phyloP scores from a whole-genome alignment of 1,284 basidiomycete genomes.

The Albatrellus sp. region DNA sequence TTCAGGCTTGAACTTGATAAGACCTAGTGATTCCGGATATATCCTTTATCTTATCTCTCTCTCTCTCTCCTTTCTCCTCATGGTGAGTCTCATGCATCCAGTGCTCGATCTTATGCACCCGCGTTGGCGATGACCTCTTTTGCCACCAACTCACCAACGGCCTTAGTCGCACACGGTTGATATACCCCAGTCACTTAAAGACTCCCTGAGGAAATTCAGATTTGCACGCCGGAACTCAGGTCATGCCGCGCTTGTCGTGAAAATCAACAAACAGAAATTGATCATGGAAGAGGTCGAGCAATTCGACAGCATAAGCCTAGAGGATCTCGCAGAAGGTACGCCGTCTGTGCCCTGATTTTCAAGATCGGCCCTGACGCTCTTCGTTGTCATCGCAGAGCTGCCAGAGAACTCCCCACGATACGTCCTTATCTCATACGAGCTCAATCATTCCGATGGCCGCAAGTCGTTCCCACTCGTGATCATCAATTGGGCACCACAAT shows the following conservation, averaged over 20 bases:
- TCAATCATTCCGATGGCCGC: slow-evolving; percentile 75
- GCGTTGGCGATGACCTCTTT: too few species aligned
- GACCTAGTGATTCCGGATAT: too few species aligned
- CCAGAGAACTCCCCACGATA: slow-evolving; percentile 87
- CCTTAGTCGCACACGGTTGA: slow-evolving; percentile 66
- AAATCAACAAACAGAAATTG: slow-evolving; percentile 75
- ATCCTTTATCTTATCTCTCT: slow-evolving; percentile 3
- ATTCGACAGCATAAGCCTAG: slow-evolving; percentile 63
- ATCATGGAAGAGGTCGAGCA: slow-evolving; percentile 75
- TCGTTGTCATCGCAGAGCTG: slow-evolving; percentile 45
- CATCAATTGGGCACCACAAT: slow-evolving; percentile 76
- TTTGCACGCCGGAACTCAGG: slow-evolving; percentile 59
- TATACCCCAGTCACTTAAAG: slow-evolving; percentile 67
- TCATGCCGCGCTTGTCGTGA: slow-evolving; percentile 71
- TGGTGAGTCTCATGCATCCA: slow-evolving; percentile 12
- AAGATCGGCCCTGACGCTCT: too few species aligned
- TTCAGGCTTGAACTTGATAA: too few species aligned
- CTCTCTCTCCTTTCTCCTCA: slow-evolving; percentile 8
- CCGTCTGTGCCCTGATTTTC: slow-evolving; percentile 3
- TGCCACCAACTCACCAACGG: too few species aligned
- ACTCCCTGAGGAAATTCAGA: slow-evolving; percentile 72
- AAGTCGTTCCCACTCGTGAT: slow-evolving; percentile 76
- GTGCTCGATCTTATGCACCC: not conserved
- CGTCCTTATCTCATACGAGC: slow-evolving; percentile 74
- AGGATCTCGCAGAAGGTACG: slow-evolving; percentile 76